Evolutionary conservation across 2,329 filamentous ascomycete genomes (phyloP), one percentile per base, ranked within the genome.

Genomic region (Colletotrichum spinosum): DNA sequence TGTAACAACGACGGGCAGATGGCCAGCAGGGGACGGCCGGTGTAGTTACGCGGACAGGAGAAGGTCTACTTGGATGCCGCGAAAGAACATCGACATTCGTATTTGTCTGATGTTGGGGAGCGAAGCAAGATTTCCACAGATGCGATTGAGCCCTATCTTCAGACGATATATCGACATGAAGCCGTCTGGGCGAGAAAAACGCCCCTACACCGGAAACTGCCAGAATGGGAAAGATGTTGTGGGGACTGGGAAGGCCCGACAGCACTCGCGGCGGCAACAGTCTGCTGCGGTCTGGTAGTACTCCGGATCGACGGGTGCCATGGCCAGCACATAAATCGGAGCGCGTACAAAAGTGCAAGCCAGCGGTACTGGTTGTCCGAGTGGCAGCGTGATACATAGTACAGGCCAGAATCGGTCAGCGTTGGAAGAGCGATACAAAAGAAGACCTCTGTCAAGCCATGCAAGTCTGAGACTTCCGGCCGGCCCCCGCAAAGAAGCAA

Each of bases 401-500:
- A 25, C 25, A 25, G 25, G 4, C 25, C 25, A 25, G 25, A 25
- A 25, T 25, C 25, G 25, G 25, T 25, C 25, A 25, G 25, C 25
- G 25, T 25, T 46, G 41, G 34, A 42, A 12, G 41, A 48, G n/a
- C 46, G 56, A n/a, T 25, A 7, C 25, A 37, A 25, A 25, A 25
- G 25, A 25, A 25, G 25, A 4, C 25, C 25, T 25, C 25, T 25
- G 25, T 25, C 4, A 25, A n/a, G 13, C 39, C 35, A 56, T 50
- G 37, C 52, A 62, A 37, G 15, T 50, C 33, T 13, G 39, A 38
- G 39, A 38, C 48, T 46, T 51, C 46, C 52, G 51, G 25, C 25
- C 25, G 25, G 46, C 55, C 45, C 53, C 51, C 41, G n/a, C 33
- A 38, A 53, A 55, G 35, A 65, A 52, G 57, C 35, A 56, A 41